Conservation (phyloP, 2,329 filamentous ascomycete genomes). For the Monosporascus ibericus region DNA sequence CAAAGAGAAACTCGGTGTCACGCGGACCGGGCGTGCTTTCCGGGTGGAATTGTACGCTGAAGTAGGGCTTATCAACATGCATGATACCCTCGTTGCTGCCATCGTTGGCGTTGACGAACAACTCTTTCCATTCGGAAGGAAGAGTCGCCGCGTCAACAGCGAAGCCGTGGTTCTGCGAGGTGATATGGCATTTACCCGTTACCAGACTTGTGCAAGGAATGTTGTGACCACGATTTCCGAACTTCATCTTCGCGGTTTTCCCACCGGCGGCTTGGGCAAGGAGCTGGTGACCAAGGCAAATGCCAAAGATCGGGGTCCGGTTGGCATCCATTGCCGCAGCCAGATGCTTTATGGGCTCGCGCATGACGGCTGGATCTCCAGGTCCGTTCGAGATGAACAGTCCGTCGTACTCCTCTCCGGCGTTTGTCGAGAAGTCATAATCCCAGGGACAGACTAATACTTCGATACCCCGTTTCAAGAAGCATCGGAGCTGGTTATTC, state of each 20-base stretch:
- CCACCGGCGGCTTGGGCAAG: conserved; percentile 84
- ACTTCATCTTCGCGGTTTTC: conserved; percentile 92
- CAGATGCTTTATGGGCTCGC: conserved; percentile 74
- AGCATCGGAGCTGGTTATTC: conserved; percentile 93
- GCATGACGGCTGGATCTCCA: conserved; percentile 85
- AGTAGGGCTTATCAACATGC: conserved; percentile 79
- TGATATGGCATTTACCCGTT: conserved; percentile 96
- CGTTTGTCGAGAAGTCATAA: conserved; percentile 75
- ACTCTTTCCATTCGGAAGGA: conserved; percentile 76
- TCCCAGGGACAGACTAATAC: conserved; percentile 95
- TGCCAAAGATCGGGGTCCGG: conserved; percentile 86
- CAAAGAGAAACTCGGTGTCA: conserved; percentile 94
- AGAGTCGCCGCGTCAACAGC: conserved; percentile 79
- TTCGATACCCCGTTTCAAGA: conserved; percentile 85
- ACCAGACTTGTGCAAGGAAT: conserved; percentile 96
- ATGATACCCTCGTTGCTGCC: conserved; percentile 97
- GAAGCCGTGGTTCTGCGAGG: conserved; percentile 96
- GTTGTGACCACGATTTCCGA: conserved; percentile 97
- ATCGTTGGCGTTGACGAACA: conserved; percentile 98
- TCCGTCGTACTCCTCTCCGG: conserved; percentile 83
- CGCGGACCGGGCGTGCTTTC: conserved; percentile 93
- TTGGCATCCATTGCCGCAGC: conserved; percentile 69
- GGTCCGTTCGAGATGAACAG: conserved; percentile 98
- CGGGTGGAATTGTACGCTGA: conserved; percentile 99
- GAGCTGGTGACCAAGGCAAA: conserved; percentile 91